Evolutionary conservation across 1,284 basidiomycete species (phyloP).

Genomic region (Termitomyces sp.): DNA sequence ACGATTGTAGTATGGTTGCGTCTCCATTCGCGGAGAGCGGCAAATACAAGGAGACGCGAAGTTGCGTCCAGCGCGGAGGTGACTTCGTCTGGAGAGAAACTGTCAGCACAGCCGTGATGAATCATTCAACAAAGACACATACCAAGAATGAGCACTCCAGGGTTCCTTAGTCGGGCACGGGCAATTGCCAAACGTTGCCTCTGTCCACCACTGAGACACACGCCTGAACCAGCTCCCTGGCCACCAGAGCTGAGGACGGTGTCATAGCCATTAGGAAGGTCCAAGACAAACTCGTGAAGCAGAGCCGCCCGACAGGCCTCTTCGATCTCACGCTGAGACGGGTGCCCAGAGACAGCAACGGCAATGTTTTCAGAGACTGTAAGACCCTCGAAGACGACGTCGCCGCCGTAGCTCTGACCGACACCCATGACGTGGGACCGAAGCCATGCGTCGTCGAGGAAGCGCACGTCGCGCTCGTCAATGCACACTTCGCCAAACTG

Average conservation of each 20-base stretch:
- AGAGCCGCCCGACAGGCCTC: slow-evolving; percentile 82
- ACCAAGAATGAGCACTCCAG: slow-evolving; percentile 90
- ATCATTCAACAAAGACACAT: slow-evolving; percentile 25
- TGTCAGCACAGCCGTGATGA: slow-evolving; percentile 2
- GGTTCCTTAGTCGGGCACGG: slow-evolving; percentile 81
- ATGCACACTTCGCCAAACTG: slow-evolving; percentile 62
- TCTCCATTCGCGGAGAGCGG: slow-evolving; percentile 83
- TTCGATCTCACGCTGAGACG: slow-evolving; percentile 42
- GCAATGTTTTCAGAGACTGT: slow-evolving; percentile 88
- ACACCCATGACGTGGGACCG: slow-evolving; percentile 74
- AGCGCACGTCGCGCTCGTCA: slow-evolving; percentile 78
- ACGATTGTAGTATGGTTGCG: slow-evolving; percentile 87
- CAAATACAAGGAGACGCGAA: slow-evolving; percentile 83
- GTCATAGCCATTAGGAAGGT: slow-evolving; percentile 85
- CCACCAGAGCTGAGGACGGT: slow-evolving; percentile 58
- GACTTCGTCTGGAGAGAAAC: slow-evolving; percentile 74
- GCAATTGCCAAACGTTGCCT: slow-evolving; percentile 91
- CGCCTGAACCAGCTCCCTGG: slow-evolving; percentile 69
- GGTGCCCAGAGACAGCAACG: slow-evolving; percentile 59
- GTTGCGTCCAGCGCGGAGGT: slow-evolving; percentile 93
- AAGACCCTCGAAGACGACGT: slow-evolving; percentile 73
- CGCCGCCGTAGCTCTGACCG: slow-evolving; percentile 57
- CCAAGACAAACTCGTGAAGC: slow-evolving; percentile 83
- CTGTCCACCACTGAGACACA: slow-evolving; percentile 88
- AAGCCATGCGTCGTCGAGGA: slow-evolving; percentile 75